phyloP scores from a whole-genome alignment of 129 eudicot species.

The Pittosporum tobira region DNA sequence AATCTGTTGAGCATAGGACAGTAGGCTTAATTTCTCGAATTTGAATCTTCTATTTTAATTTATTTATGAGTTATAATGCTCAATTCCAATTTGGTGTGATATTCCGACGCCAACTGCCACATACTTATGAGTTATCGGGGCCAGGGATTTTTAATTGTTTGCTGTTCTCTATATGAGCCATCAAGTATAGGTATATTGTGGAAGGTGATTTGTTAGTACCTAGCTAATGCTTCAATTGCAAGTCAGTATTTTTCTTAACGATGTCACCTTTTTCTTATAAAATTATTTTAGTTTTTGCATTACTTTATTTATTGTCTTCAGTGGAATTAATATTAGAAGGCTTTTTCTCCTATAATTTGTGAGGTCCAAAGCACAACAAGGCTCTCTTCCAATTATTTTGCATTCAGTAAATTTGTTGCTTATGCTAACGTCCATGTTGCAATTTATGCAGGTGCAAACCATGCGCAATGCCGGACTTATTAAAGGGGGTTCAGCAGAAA shows the following conservation, averaged over 20 bases:
- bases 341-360: no score
- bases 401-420: background rate
- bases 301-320: background rate
- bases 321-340: background rate
- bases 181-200: background rate
- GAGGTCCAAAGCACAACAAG: background rate
- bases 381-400: background rate
- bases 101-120: background rate
- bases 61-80: no score
- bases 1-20: no score
- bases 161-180: background rate
- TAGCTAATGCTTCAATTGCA: background rate
- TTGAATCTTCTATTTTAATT: no score
- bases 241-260: background rate
- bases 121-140: background rate
- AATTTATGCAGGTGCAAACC: constrained; percentile 61
- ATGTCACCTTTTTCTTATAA: background rate
- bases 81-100: background rate
- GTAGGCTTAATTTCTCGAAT: no score
- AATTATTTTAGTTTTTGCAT: background rate
- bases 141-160: background rate
- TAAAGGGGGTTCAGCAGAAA: constrained; percentile 83
- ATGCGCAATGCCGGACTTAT: constrained; percentile 74
- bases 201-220: background rate
- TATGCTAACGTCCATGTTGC: background rate